A percentile compares a stretch with the other conserved stretches of the same genome.
These are phyloP conservation scores for Pittosporum tobira DNA, from an alignment of 129 eudicot genomes.

Conservation along the genomic window DNA sequence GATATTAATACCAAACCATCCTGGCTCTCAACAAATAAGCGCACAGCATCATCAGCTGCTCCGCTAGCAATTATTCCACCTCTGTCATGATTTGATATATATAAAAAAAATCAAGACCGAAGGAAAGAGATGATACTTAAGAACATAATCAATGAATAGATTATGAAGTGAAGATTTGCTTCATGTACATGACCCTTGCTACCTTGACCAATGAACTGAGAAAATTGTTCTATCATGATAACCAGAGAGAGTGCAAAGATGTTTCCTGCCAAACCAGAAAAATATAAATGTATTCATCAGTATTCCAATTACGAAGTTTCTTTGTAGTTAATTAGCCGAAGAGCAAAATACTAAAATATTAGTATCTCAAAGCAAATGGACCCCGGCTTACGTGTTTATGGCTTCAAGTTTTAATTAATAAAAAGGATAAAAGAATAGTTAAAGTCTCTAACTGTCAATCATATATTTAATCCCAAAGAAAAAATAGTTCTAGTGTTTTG, in stretches of 20 bases:
- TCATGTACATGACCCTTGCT: neutral
- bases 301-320: no score
- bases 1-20: constrained; percentile 41
- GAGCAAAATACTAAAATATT: no score
- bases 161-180: neutral
- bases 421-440: no score
- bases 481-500: no score
- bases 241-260: constrained; percentile 80
- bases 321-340: no score
- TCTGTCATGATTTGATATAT: constrained; percentile 24
- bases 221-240: constrained; percentile 87
- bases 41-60: constrained; percentile 95
- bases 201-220: constrained; percentile 97
- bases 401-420: no score
- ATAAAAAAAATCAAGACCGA: neutral
- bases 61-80: constrained; percentile 91
- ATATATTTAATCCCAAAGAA: no score
- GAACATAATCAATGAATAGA: constrained; percentile 1
- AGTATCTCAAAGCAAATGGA: no score
- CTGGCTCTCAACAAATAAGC: constrained; percentile 64
- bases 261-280: constrained; percentile 50
- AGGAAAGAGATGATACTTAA: neutral
- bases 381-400: no score
- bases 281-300: neutral
- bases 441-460: no score